A percentile compares a stretch with the other conserved stretches of the same genome.
phyloP scores from a whole-genome alignment of 164 flowering plant genomes.

The Tinospora cordifolia region DNA sequence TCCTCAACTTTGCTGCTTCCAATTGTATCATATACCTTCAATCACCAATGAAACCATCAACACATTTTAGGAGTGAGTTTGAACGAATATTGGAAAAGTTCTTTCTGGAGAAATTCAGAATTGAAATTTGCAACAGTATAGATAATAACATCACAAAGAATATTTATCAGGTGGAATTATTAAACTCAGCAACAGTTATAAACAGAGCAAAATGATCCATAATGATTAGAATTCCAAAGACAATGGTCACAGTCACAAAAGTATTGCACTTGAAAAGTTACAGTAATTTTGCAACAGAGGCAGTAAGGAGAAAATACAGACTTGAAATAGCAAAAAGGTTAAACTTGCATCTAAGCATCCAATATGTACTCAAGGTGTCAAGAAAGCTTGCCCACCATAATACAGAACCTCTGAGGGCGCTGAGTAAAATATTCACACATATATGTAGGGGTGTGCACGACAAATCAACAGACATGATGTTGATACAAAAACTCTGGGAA shows the following conservation, averaged over 20 bases:
- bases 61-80: too few species aligned
- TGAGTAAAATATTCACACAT: too few species aligned
- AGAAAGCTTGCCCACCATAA: too few species aligned
- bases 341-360: too few species aligned
- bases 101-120: not conserved
- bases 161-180: not conserved
- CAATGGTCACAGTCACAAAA: not conserved
- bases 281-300: not conserved
- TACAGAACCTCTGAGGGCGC: too few species aligned
- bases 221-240: not conserved
- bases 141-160: not conserved
- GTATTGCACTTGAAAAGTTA: not conserved
- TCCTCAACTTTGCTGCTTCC: slow-evolving; percentile 66
- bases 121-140: not conserved
- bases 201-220: slow-evolving; percentile 2
- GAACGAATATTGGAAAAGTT: not conserved
- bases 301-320: not conserved
- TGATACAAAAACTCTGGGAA: too few species aligned
- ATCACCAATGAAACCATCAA: slow-evolving; percentile 11
- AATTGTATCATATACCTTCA: slow-evolving; percentile 82
- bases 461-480: too few species aligned
- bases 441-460: too few species aligned
- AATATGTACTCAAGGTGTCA: not conserved
- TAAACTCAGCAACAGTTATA: not conserved
- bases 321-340: too few species aligned